phyloP scores from a whole-genome alignment of 2,329 filamentous ascomycete genomes.

The Epicoccum sorghinum region DNA sequence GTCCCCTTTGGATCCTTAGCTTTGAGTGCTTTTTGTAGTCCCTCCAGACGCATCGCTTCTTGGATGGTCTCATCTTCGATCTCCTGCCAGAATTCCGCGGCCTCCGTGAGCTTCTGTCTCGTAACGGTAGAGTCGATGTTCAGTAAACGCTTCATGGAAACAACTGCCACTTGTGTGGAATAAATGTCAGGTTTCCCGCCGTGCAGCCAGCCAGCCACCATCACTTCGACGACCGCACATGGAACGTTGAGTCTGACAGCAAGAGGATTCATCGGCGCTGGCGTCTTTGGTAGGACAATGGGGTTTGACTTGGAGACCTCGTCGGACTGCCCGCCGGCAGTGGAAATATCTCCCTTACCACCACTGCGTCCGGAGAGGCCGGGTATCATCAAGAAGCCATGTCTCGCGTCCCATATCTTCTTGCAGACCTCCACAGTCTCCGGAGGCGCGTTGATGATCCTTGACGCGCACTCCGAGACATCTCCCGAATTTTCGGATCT shows the following conservation, averaged over 20 bases:
- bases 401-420: constrained; percentile 31
- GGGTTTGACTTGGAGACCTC: neutral
- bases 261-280: neutral
- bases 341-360: too few species aligned
- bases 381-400: constrained; percentile 22
- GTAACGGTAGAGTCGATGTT: constrained; percentile 9
- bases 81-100: constrained; percentile 25
- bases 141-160: too few species aligned
- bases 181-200: constrained; percentile 13
- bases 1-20: constrained; percentile 36
- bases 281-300: neutral
- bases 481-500: constrained; percentile 17
- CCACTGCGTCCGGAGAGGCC: constrained; percentile 1
- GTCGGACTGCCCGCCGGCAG: neutral
- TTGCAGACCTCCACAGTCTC: constrained; percentile 27
- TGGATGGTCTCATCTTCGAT: constrained; percentile 29
- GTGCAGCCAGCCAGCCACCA: constrained; percentile 34
- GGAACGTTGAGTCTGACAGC: constrained; percentile 15
- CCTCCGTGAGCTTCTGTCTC: constrained; percentile 22
- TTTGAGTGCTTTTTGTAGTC: constrained; percentile 31
- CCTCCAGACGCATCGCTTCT: constrained; percentile 32
- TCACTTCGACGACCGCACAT: constrained; percentile 28
- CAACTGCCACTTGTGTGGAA: too few species aligned
- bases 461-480: constrained; percentile 20
- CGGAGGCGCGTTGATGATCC: constrained; percentile 18